Evolutionary conservation across 2,329 filamentous ascomycete species (phyloP), one percentile per base, ranked within the genome.

Genomic region (Penicillium sp.): DNA sequence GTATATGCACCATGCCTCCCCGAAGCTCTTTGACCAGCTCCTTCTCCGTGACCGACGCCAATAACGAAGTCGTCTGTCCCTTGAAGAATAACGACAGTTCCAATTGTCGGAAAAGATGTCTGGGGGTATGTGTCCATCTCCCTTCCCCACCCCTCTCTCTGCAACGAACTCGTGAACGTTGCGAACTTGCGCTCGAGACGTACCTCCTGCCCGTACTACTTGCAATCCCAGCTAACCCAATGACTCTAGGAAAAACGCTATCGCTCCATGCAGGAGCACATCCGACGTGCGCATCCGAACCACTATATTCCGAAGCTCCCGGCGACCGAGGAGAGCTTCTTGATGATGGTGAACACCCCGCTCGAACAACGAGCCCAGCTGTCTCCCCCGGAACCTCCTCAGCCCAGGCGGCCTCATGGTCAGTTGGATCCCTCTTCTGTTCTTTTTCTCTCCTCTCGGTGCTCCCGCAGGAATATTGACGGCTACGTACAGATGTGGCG

Each of bases 211-310:
- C 24, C 34, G 51, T 53, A 27, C 51, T 45, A 53, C 51, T 48
- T 13, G 27, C 14, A 39, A 54, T 48, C 55, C 53, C 57, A 54
- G 59, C 53, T 50, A 48, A 53, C 49, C 18, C 38, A 41, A 47
- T 55, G 49, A 46, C 62, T 63, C 73, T 76, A 95, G 91, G 91
- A 95, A 80, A 96, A 96, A 77, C 85, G 90, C 65, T 99, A 92
- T 79, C 92, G 94, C 75, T 97, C 93, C 60, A 97, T 99, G 91
- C 94, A 97, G 78, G 94, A 99, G 83, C 94, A 99, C 72, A 97
- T 99, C 69, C 90, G 94, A 68, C 88, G 94, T 75, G 93, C 94
- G 64, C 94, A 99, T 74, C 93, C 93, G 57, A 92, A 96, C 74
- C 89, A 97, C 75, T 97, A 97, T 78, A 96, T 99, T 67, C 88